A percentile compares a stretch with the other conserved stretches of the same genome.
These are phyloP conservation scores for Tuber melanosporum DNA, from an alignment of 495 filamentous ascomycete genomes.

Conservation along the genomic window DNA sequence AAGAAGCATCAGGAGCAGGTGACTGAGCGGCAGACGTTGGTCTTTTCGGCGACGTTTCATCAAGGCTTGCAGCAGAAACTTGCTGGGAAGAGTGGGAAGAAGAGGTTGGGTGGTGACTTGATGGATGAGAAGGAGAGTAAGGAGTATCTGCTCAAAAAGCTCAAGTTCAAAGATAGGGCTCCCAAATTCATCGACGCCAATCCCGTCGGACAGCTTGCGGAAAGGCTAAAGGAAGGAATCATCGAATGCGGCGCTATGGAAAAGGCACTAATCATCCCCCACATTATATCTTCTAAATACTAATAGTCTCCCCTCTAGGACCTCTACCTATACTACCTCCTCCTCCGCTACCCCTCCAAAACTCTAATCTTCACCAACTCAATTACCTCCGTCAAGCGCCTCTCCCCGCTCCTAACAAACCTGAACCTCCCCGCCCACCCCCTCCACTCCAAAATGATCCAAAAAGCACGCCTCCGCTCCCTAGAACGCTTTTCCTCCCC, in stretches of 20 bases:
- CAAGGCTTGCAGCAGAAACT: constrained; percentile 83
- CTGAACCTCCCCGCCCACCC: constrained; percentile 69
- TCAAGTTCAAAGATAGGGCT: constrained; percentile 73
- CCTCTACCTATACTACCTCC: constrained; percentile 81
- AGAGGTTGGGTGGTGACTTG: constrained; percentile 51
- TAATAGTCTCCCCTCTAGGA: constrained; percentile 50
- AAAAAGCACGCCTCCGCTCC: constrained; percentile 90
- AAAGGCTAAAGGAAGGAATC: constrained; percentile 77
- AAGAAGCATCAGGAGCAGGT: constrained; percentile 11
- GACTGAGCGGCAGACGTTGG: constrained; percentile 69
- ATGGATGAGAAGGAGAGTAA: constrained; percentile 72
- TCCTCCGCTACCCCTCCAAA: constrained; percentile 75
- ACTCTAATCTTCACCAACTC: constrained; percentile 92
- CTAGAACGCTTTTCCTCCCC: constrained; percentile 79
- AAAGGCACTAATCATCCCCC: constrained; percentile 53
- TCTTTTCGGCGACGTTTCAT: constrained; percentile 96
- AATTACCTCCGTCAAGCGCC: constrained; percentile 81
- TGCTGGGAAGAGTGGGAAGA: constrained; percentile 59
- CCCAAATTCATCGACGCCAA: constrained; percentile 92
- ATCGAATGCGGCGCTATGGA: constrained; percentile 87
- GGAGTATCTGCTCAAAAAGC: constrained; percentile 83
- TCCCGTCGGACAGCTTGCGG: constrained; percentile 73
- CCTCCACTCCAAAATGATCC: constrained; percentile 88
- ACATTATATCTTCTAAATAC: constrained; percentile 16
- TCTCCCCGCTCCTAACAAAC: constrained; percentile 76